Evolutionary conservation across 768 basidiomycete genomes (phyloP).

Genomic region (Ramaria rubella): DNA sequence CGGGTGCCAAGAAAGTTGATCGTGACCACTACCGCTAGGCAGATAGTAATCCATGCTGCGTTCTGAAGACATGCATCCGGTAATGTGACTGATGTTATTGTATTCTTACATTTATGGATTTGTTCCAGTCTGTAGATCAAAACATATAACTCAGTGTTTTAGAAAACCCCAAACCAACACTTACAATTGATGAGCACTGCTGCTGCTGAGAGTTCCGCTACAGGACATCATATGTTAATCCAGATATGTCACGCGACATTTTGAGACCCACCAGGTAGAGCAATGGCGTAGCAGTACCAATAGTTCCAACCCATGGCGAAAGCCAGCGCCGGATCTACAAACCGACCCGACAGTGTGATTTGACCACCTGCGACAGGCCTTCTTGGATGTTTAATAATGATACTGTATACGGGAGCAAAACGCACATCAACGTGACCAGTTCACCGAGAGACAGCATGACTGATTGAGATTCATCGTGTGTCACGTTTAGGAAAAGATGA

Average conservation of each 20-base stretch:
- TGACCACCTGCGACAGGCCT: slow-evolving; percentile 30
- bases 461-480: slow-evolving; percentile 15
- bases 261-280: slow-evolving; percentile 3
- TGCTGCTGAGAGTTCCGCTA: slow-evolving; percentile 69
- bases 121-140: slow-evolving; percentile 45
- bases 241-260: slow-evolving; percentile 22
- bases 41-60: slow-evolving; percentile 32
- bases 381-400: slow-evolving; percentile 19
- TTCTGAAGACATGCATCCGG: no score
- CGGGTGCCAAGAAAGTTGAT: slow-evolving; percentile 35
- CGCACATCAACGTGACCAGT: slow-evolving; percentile 18
- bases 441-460: slow-evolving; percentile 33
- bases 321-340: slow-evolving; percentile 43
- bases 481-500: slow-evolving; percentile 8
- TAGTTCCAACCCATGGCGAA: slow-evolving; percentile 31
- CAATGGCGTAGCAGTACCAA: slow-evolving; percentile 24
- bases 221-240: no score
- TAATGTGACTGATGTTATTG: neutral
- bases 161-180: neutral
- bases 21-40: slow-evolving; percentile 22
- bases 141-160: neutral
- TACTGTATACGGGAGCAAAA: slow-evolving; percentile 12
- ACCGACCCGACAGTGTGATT: slow-evolving; percentile 43
- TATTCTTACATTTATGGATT: slow-evolving; percentile 11
- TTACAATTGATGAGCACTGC: slow-evolving; percentile 62